Base-by-base conservation (phyloP, 148 eudicot genomes). In the Fagopyrum esculentum region DNA sequence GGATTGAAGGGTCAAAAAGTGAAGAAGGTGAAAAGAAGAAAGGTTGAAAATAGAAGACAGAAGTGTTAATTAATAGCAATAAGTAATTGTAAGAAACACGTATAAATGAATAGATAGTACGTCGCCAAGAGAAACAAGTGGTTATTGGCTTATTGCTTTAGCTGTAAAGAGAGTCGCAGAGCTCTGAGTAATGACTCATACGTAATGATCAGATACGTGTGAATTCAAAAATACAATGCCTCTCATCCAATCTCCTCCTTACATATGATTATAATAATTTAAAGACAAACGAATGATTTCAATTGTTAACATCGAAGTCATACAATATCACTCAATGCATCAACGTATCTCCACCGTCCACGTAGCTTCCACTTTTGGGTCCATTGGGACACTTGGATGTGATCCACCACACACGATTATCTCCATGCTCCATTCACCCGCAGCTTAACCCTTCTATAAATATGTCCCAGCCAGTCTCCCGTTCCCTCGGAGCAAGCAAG, bases 281-380 rank as follows among this genome's bases (percentile, higher is more conserved):
- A 17, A 52, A 12, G 40, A 35, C n/a, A 17, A 17, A 52, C 1
- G 57, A 52, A 52, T 52, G 57, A 52, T 52, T 52, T 52, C 5
- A 52, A 52, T 52, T 52, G 57, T 16, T 52, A 52, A 52, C 57
- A 52, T 13, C 17, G 15, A 52, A 16, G 57, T 52, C 17, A 17
- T 52, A 52, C 57, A 35, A 35, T 13, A 52, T 52, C 57, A 52
- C 57, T 52, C 4, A 52, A 15, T 52, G 57, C 40, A 15, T 52
- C 0, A 8, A 61, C 30, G 30, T 1, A 26, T 61, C 13, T 29
- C 68, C 43, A 29, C 68, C 68, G 4, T 61, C 68, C 68, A 61
- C 68, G 68, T 61, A 61, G 13, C 68, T 61, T 40, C 43, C 9
- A 9, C 68, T 29, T 61, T 61, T 61, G 68, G 68, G 15, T 61